phyloP scores from a whole-genome alignment of 129 eudicot genomes.

The Lactuca sativa region DNA sequence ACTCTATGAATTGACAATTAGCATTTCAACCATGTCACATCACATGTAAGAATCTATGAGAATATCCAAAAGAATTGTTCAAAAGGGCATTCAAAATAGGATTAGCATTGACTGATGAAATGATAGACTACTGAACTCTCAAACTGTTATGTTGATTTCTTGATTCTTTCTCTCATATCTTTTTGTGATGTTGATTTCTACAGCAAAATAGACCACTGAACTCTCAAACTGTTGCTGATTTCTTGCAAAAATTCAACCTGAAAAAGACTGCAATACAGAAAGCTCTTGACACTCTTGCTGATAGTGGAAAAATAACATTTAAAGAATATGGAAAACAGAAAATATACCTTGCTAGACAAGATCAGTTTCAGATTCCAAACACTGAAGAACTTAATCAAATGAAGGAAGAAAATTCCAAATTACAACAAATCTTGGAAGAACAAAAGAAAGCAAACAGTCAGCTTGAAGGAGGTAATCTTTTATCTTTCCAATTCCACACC shows the following conservation, averaged over 20 bases:
- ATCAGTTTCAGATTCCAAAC: constrained; percentile 91
- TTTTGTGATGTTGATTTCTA: constrained; percentile 6
- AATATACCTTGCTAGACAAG: constrained; percentile 90
- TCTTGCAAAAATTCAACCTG: constrained; percentile 86
- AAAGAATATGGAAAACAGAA: constrained; percentile 99
- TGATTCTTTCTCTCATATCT: background rate
- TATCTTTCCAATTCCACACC: too few relatives aligned
- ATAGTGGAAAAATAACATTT: constrained; percentile 74
- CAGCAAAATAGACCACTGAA: constrained; percentile 98
- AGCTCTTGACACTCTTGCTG: constrained; percentile 88
- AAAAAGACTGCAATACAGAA: constrained; percentile 90
- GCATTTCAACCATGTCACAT: background rate
- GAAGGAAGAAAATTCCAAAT: constrained; percentile 79
- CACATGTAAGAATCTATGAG: background rate
- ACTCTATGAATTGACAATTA: background rate
- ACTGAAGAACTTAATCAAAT: constrained; percentile 80
- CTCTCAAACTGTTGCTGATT: constrained; percentile 84
- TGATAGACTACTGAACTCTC: too few relatives aligned
- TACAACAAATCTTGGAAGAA: constrained; percentile 68
- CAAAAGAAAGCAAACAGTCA: constrained; percentile 65
- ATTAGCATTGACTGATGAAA: too few relatives aligned
- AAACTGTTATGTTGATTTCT: too few relatives aligned
- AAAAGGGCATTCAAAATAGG: background rate
- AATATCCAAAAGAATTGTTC: background rate
- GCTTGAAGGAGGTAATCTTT: constrained; percentile 73